Base-by-base conservation (phyloP, 169 alveolate species). In the Babesia divergens region DNA sequence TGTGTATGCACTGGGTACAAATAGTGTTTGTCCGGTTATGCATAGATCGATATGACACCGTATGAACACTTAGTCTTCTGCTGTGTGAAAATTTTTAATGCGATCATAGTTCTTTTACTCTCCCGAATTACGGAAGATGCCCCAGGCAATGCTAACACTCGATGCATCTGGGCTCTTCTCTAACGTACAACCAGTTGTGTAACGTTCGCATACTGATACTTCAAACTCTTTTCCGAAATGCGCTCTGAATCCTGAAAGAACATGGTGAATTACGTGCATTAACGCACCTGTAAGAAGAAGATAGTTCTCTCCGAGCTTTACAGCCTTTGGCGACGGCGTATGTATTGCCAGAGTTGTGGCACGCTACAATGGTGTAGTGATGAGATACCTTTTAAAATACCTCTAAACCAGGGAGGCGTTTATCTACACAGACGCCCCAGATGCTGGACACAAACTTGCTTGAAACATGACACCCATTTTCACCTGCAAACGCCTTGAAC, bases 401-500 rank as follows among this genome's bases (percentile, higher is more conserved):
- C 74, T 60, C 65, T 16, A 77, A 24, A 6, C 76, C 86, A 14
- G 86, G 86, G 22, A 77, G 20, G 16, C 86, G 67, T 26, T 77
- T 54, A 35, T 77, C 86, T 5, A 69, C 66, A 20, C 86, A 77
- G 1, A 77, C 81, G 9, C 35, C 53, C 82, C 82, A 70, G 3
- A 70, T 47, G 14, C n/a, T 40, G 18, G 65, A n/a, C 8, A 6
- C 67, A 2, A 40, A 20, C 0, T 16, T 37, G 32, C 55, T 28
- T 26, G 51, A 50, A 42, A 9, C 26, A 16, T 65, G 22, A 3
- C 49, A 42, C 20, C 24, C 51, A 13, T 46, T 2, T 22, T n/a
- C 67, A 22, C 18, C 24, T 40, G 44, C 18, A 60, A 44, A n/a
- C n/a, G n/a, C n/a, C 34, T 22, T 13, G 42, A 13, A 22, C 16